phyloP scores from a whole-genome alignment of 139 green algal species.

The Asterochloris sp. region DNA sequence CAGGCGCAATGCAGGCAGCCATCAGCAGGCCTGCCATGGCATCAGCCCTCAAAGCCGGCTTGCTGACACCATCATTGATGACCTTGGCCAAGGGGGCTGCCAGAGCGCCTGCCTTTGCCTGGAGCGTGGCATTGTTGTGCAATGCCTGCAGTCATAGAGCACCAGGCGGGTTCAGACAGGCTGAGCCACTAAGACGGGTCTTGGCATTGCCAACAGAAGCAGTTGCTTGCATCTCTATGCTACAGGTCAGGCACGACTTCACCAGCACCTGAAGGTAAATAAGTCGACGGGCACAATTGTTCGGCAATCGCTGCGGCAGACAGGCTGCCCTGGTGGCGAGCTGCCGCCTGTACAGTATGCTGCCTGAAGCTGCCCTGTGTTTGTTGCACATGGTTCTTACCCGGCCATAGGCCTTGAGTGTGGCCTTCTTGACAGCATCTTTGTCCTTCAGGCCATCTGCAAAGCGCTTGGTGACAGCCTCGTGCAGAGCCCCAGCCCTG shows the following conservation, averaged over 20 bases:
- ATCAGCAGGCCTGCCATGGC: conserved; percentile 39
- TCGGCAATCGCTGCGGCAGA: background rate
- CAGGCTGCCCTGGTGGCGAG: background rate
- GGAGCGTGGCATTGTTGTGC: background rate
- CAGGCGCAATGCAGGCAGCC: conserved; percentile 31
- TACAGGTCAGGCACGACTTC: background rate
- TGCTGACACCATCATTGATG: conserved; percentile 42
- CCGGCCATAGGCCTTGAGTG: conserved; percentile 28
- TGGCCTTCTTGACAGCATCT: conserved; percentile 28
- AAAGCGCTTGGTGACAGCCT: conserved; percentile 3
- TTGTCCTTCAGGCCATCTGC: conserved; percentile 41
- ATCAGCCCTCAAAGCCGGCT: conserved; percentile 40
- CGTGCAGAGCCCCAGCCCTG: conserved; percentile 3
- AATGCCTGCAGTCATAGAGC: conserved; percentile 14
- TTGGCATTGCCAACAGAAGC: background rate
- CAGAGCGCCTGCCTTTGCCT: conserved; percentile 11
- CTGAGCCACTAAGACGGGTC: background rate
- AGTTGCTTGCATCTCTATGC: background rate
- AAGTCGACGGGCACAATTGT: background rate
- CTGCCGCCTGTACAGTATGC: background rate
- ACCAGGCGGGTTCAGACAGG: background rate
- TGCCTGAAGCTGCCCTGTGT: background rate
- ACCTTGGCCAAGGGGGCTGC: conserved; percentile 32
- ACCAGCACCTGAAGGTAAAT: background rate
- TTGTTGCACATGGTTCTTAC: conserved; percentile 14